Percentiles rank a stretch among this genome's conserved stretches.
Conservation (phyloP, 345 rosid species). For the Rhizophora apiculata region DNA sequence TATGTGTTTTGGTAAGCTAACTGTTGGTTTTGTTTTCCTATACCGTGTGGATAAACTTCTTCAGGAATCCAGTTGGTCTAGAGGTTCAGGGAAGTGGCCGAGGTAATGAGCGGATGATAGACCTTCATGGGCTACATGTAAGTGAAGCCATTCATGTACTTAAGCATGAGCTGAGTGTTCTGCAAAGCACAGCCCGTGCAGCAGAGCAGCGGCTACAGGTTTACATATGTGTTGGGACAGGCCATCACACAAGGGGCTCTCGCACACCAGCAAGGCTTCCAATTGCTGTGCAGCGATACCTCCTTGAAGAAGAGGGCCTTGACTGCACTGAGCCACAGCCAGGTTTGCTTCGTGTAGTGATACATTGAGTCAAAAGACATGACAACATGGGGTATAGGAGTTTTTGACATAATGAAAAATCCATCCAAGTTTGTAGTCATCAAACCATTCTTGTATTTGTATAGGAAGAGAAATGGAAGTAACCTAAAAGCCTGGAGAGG, state of each 20-base stretch:
- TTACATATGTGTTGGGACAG: constrained; percentile 90
- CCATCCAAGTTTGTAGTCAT: constrained; percentile 23
- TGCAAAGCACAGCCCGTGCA: constrained; percentile 67
- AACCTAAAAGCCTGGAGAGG: constrained; percentile 26
- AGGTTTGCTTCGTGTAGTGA: constrained; percentile 86
- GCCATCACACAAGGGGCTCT: constrained; percentile 90
- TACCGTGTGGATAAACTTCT: background rate
- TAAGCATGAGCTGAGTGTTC: constrained; percentile 72
- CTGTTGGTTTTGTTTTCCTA: constrained; percentile 12
- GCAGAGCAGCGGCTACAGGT: constrained; percentile 84
- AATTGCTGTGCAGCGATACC: constrained; percentile 76
- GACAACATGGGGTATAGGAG: constrained; percentile 33
- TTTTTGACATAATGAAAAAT: constrained; percentile 37
- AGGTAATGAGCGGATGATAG: constrained; percentile 91
- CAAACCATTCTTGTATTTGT: constrained; percentile 56
- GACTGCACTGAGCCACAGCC: constrained; percentile 87
- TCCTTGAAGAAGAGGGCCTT: constrained; percentile 92
- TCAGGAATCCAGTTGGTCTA: constrained; percentile 70
- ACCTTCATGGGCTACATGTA: constrained; percentile 92
- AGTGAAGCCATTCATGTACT: constrained; percentile 81
- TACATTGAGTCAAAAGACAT: constrained; percentile 45
- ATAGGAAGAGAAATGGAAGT: constrained; percentile 49
- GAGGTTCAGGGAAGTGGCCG: constrained; percentile 57
- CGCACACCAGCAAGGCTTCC: constrained; percentile 94
- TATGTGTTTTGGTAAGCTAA: constrained; percentile 4